Evolutionary conservation across 108 stramenopile species (phyloP), one percentile per base, ranked within the genome.

Genomic region (Cyclotella sp.): DNA sequence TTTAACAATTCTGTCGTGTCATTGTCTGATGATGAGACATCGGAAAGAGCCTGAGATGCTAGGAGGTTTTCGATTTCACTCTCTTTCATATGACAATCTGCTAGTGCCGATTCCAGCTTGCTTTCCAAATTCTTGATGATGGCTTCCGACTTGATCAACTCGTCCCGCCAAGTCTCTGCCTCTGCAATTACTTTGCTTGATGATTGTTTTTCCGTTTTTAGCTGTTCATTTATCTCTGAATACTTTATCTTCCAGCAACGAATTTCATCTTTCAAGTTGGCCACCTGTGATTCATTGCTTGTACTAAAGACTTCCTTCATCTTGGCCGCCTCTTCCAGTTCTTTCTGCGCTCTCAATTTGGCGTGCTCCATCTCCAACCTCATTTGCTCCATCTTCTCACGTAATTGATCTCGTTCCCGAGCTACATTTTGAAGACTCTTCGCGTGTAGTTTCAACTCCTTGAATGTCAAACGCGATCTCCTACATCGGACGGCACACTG

Each of bases 371-470:
- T 85, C 83, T 51, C 86, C 59, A 65, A 59, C 69, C 70, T 78
- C 82, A 69, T 68, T 81, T 79, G 68, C 68, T 83, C 85, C 85
- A 89, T 68, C 64, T 68, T 54, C 39, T 62, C 34, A 18, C 66
- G 46, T n/a, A 84, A 62, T 44, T 73, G 44, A 57, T 85, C 84
- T 42, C 84, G 67, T 60, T 85, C 84, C 26, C 68, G 40, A 0
- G 76, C 76, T 24, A 82, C 70, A 78, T 85, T 85, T 47, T 67
- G 64, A 18, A 85, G 66, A 54, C 78, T 72, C 53, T 79, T 82
- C 9, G 85, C 81, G 39, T 78, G 73, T 13, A 61, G 6, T 60
- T 74, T 85, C 21, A 83, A 51, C 26, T 77, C 66, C 41, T 69
- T 64, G 45, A 84, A 44, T 9, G 66, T 39, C 24, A 34, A 68